These are phyloP conservation scores for Gentiana straminea DNA, from an alignment of 257 asterid genomes.

Conservation along the genomic window DNA sequence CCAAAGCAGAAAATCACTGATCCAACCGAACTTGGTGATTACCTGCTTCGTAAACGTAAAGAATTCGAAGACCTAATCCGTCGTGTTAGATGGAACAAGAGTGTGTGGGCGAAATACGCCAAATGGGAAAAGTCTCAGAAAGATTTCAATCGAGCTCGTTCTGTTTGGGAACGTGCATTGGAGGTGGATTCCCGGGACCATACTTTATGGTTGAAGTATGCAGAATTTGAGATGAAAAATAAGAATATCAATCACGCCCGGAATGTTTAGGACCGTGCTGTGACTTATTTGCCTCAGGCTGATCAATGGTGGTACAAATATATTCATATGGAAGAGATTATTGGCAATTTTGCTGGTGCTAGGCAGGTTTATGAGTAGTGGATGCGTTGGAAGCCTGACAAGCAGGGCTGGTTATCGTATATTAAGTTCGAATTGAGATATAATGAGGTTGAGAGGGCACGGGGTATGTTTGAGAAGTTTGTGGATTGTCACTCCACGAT, in stretches of 20 bases:
- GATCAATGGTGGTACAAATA: slow-evolving; percentile 27
- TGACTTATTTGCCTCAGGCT: slow-evolving; percentile 44
- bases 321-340: slow-evolving; percentile 62
- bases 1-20: slow-evolving; percentile 90
- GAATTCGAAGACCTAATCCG: slow-evolving; percentile 52
- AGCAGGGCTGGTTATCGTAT: slow-evolving; percentile 61
- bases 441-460: slow-evolving; percentile 52
- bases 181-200: slow-evolving; percentile 62
- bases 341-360: slow-evolving; percentile 52
- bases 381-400: slow-evolving; percentile 73
- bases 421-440: slow-evolving; percentile 62
- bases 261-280: slow-evolving; percentile 61
- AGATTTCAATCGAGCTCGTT: slow-evolving; percentile 49
- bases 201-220: slow-evolving; percentile 66
- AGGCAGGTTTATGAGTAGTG: slow-evolving; percentile 51
- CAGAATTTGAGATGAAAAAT: slow-evolving; percentile 68
- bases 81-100: slow-evolving; percentile 56
- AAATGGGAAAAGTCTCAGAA: slow-evolving; percentile 70
- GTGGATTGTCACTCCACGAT: slow-evolving; percentile 8
- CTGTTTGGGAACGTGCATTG: too few relatives aligned
- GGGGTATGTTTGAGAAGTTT: slow-evolving; percentile 46
- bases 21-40: slow-evolving; percentile 57
- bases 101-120: slow-evolving; percentile 65
- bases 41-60: slow-evolving; percentile 65
- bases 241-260: slow-evolving; percentile 50